Base-by-base conservation (phyloP, 75 land plant species). In the Cunninghamia lanceolata region DNA sequence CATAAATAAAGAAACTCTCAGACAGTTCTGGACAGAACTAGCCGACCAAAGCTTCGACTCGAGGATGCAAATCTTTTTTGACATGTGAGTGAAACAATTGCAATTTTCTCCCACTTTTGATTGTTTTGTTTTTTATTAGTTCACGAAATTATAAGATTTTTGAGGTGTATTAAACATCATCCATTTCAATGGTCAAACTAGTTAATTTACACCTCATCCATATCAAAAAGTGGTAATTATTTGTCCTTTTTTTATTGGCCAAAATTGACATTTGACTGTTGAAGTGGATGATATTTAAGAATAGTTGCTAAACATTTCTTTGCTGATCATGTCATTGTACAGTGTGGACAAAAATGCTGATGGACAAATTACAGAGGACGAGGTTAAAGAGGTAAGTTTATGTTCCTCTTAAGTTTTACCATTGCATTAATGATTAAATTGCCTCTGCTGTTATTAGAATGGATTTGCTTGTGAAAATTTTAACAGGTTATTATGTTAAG, bases 401-500 rank as follows among this genome's bases (percentile, higher is more conserved):
- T 34, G n/a, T 39, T 25, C n/a, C 0, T 40, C 42, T 40, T 40
- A 40, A 40, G 42, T 50, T 32, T 17, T 42, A 70, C 52, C 8
- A 35, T 34, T n/a, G 19, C 35, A 54, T 46, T 46, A 35, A 7
- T 80, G 42, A 3, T 40, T 40, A 40, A 40, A 40, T 40, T 36
- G 32, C 73, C 34, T 34, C n/a, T 2, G 78, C 32, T 7, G 17
- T 79, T 71, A 50, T 42, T 38, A 75, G 75, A 40, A 28, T 59
- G 0, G 75, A 45, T 85, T 38, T 83, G 8, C 5, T 66, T 14
- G 9, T 28, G 38, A 28, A 32, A 15, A 38, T 21, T 28, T 32
- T 28, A 43, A 39, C 13, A 95, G 95, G 90, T 95, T 30, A 96
- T 96, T n/a, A 91, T 94, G 93, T 76, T 96, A 56, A 96, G 98